Evolutionary conservation across 805 yeast genomes (phyloP).

Genomic region (Candida methanosorbosa): DNA sequence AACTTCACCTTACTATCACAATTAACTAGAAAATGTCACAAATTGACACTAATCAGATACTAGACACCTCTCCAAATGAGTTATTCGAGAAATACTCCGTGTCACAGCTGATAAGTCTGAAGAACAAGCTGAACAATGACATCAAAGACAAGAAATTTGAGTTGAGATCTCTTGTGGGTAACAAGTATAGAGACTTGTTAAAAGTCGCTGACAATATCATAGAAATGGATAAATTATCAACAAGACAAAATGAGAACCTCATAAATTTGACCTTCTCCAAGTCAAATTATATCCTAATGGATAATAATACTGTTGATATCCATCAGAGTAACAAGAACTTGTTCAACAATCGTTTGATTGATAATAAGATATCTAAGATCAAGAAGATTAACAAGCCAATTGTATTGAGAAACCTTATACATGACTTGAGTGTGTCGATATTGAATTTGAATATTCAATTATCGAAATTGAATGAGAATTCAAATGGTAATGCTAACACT

Average conservation of each 20-base stretch:
- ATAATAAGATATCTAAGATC: conserved; percentile 2
- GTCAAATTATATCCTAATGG: conserved; percentile 13
- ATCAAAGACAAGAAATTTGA: conserved; percentile 14
- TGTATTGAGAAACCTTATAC: conserved; percentile 17
- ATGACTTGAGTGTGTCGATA: conserved; percentile 15
- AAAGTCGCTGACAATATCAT: conserved; percentile 29
- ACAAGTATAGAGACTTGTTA: conserved; percentile 26
- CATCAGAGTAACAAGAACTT: conserved; percentile 8
- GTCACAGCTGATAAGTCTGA: conserved; percentile 17
- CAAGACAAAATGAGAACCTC: conserved; percentile 15
- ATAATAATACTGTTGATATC: neutral
- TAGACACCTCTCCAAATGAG: no score
- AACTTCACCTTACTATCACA: no score
- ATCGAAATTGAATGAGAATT: conserved; percentile 1
- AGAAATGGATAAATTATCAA: conserved; percentile 21
- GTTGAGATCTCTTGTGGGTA: conserved; percentile 23
- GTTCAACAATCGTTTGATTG: conserved; percentile 8
- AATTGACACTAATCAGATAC: no score
- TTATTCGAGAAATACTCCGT: conserved; percentile 13
- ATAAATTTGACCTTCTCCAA: conserved; percentile 20
- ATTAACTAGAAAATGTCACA: no score
- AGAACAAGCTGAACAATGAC: conserved; percentile 12
- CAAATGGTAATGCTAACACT: neutral
- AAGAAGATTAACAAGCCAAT: conserved; percentile 10
- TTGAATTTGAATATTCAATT: conserved; percentile 4